Evolutionary conservation across 2,329 filamentous ascomycete species (phyloP).

Genomic region (Fusarium redolens): DNA sequence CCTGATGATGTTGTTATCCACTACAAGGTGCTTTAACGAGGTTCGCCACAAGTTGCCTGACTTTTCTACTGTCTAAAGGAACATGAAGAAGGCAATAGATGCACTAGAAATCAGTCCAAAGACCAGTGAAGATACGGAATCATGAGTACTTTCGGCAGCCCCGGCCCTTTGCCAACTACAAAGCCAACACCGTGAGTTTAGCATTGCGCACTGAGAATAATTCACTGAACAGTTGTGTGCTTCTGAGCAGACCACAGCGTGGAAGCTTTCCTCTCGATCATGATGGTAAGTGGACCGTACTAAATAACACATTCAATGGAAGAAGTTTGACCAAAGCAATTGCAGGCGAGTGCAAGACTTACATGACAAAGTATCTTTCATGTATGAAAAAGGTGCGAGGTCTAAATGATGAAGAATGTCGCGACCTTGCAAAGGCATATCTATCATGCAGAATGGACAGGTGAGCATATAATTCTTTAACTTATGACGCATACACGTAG

Average conservation of each 20-base stretch:
- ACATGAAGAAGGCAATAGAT: slow-evolving; percentile 15
- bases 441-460: slow-evolving; percentile 93
- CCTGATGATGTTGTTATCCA: slow-evolving; percentile 30
- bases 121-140: slow-evolving; percentile 10
- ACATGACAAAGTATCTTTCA: slow-evolving; percentile 85
- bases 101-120: slow-evolving; percentile 18
- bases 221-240: slow-evolving; percentile 20
- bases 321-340: slow-evolving; percentile 11
- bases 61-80: slow-evolving; percentile 27
- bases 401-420: slow-evolving; percentile 87
- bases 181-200: slow-evolving; percentile 76
- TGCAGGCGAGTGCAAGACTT: slow-evolving; percentile 88
- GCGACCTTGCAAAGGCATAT: slow-evolving; percentile 87
- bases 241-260: slow-evolving; percentile 76
- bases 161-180: slow-evolving; percentile 71
- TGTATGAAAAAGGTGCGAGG: slow-evolving; percentile 89
- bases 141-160: slow-evolving; percentile 76
- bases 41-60: slow-evolving; percentile 35
- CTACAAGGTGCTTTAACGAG: slow-evolving; percentile 33
- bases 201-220: not conserved
- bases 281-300: slow-evolving; percentile 64
- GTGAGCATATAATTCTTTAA: slow-evolving; percentile 60
- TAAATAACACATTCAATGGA: not conserved
- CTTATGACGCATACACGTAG: slow-evolving; percentile 22
- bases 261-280: slow-evolving; percentile 95